Evolutionary conservation across 345 rosid species (phyloP).

Genomic region (Ailanthus altissimus): DNA sequence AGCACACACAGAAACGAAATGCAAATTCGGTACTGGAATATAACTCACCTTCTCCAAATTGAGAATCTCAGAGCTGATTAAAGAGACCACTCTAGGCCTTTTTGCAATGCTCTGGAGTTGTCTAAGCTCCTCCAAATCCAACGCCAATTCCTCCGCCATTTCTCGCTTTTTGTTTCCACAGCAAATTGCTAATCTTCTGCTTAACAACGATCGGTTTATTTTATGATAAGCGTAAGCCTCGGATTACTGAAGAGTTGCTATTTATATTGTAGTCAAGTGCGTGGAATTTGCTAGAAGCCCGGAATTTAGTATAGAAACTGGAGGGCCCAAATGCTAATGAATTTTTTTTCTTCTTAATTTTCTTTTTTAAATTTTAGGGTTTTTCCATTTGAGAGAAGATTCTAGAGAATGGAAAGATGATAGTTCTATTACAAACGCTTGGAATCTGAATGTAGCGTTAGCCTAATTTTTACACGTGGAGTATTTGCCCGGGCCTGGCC

Average conservation of each 20-base stretch:
- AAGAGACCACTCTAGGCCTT: conserved; percentile 65
- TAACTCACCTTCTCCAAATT: conserved; percentile 66
- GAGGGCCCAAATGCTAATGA: background rate
- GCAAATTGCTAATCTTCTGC: too few species aligned
- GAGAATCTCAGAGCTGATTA: conserved; percentile 63
- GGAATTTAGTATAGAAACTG: background rate
- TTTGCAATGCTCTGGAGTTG: conserved; percentile 72
- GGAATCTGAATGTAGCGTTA: too few species aligned
- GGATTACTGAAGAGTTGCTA: background rate
- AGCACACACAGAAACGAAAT: background rate
- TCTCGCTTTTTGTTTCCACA: background rate
- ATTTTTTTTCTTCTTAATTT: background rate
- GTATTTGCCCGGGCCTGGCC: background rate
- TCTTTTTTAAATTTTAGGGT: background rate
- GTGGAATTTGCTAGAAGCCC: conserved; percentile 16
- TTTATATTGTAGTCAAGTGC: too few species aligned
- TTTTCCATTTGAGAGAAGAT: background rate
- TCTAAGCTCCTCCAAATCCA: conserved; percentile 81
- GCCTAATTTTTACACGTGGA: background rate
- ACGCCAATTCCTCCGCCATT: conserved; percentile 67
- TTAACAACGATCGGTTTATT: too few species aligned
- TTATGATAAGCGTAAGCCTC: too few species aligned
- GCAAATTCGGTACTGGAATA: background rate
- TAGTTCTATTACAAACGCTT: too few species aligned
- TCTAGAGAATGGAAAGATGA: background rate